Evolutionary conservation across 768 basidiomycete genomes (phyloP).

Genomic region (Daedaleopsis sinensis): DNA sequence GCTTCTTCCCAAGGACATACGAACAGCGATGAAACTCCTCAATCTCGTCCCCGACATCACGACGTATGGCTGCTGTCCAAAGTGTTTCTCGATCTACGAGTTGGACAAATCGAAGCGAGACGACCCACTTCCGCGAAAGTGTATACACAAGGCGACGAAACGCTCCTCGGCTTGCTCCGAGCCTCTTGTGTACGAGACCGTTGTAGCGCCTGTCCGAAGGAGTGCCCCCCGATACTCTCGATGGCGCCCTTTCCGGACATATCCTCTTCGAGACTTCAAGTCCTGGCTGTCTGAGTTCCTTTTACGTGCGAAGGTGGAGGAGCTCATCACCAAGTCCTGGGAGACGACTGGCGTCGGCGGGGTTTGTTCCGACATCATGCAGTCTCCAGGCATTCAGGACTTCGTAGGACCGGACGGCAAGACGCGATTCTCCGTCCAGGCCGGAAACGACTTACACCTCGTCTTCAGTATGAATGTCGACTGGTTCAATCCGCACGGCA

Average conservation of each 20-base stretch:
- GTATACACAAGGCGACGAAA: slow-evolving; percentile 4
- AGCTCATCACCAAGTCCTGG: background rate
- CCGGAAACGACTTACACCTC: background rate
- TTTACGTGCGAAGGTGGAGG: slow-evolving; percentile 4
- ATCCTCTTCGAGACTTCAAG: background rate
- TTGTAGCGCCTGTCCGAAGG: background rate
- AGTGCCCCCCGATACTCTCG: background rate
- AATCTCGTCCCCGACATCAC: slow-evolving; percentile 9
- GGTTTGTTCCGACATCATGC: slow-evolving; percentile 14
- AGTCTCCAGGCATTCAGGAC: slow-evolving; percentile 8
- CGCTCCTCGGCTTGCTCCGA: background rate
- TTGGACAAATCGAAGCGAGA: background rate
- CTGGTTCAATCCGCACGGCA: slow-evolving; percentile 22
- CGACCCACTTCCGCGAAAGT: slow-evolving; percentile 4
- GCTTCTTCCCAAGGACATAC: slow-evolving; percentile 9
- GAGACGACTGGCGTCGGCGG: background rate
- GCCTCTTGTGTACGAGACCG: background rate
- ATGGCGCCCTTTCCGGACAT: background rate
- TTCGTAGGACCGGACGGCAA: slow-evolving; percentile 17
- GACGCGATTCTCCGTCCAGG: background rate
- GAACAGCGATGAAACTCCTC: slow-evolving; percentile 1
- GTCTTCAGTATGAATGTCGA: slow-evolving; percentile 18
- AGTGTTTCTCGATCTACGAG: slow-evolving; percentile 14
- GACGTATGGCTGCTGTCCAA: slow-evolving; percentile 11
- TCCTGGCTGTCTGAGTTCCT: background rate